Base-by-base conservation (phyloP, 805 yeast genomes). In the Candida insectalens region DNA sequence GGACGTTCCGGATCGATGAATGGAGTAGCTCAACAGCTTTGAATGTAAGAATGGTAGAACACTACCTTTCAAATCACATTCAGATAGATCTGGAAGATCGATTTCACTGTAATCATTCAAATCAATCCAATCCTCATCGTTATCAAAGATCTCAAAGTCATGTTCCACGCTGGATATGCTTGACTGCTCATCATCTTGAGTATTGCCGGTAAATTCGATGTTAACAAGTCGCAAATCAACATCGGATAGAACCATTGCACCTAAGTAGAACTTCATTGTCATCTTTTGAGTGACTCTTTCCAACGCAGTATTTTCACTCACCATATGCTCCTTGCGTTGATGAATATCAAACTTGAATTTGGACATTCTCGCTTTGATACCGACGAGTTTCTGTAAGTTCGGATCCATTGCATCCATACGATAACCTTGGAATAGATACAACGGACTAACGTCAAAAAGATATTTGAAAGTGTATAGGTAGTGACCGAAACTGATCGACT, bases 381-480 rank as follows among this genome's bases (percentile, higher is more conserved):
- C 96, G 28, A 79, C 67, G 41, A 66, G 61, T 15, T 68, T 63
- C 4, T 59, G 46, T 27, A 57, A 59, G 25, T 48, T 53, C 22
- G 67, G 67, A 28, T 69, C 65, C 6, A 58, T 53, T 14, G 47
- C 45, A 34, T 65, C 68, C 37, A 67, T 69, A 25, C 79, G 63
- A 46, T 79, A 78, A 17, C 77, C 66, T 54, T 85, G 94, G 6
- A 83, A 66, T 4, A 88, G 60, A 43, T 71, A 83, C 14, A 88
- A 59, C 1, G 94, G 87, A 14, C 73, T 66, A 28, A 88, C 62
- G 37, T 69, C 68, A 26, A 92, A 83, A 42, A 72, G 74, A 49
- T 82, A 87, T 47, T 85, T 82, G 40, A 83, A 77, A 1, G 95
- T 75, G 43, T 64, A 70, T 29, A 87, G 62, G 51, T 79, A 83